A percentile compares a stretch with the other conserved stretches of the same genome.
phyloP scores from a whole-genome alignment of 768 basidiomycete genomes.

The Termitomyces sp. region DNA sequence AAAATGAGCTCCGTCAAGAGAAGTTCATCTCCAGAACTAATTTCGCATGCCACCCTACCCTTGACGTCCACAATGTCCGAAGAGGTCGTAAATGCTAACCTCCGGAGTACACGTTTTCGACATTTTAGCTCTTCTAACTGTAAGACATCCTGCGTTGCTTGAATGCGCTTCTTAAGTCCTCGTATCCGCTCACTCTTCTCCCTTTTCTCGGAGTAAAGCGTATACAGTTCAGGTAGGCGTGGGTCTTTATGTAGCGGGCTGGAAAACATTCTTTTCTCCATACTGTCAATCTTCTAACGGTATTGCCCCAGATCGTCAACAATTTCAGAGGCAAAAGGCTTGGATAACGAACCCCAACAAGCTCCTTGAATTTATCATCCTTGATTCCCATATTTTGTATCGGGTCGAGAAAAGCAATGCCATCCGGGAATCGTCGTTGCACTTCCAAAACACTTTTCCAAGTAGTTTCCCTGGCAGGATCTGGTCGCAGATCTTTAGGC shows the following conservation, averaged over 20 bases:
- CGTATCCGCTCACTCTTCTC: constrained; percentile 65
- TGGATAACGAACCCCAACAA: constrained; percentile 60
- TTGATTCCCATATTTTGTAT: constrained; percentile 94
- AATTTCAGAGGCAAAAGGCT: background rate
- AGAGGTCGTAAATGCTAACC: constrained; percentile 83
- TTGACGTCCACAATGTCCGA: constrained; percentile 97
- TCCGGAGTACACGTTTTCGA: constrained; percentile 88
- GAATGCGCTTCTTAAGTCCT: constrained; percentile 78
- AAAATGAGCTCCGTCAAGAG: constrained; percentile 96
- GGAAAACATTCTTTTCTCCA: constrained; percentile 82
- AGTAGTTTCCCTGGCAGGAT: constrained; percentile 69
- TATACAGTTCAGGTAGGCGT: constrained; percentile 75
- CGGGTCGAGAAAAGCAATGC: constrained; percentile 84
- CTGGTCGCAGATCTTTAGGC: constrained; percentile 83
- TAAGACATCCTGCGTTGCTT: constrained; percentile 85
- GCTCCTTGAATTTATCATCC: constrained; percentile 85
- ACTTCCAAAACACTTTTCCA: constrained; percentile 93
- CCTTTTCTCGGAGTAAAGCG: constrained; percentile 73
- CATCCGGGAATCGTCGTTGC: constrained; percentile 85
- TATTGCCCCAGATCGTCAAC: background rate
- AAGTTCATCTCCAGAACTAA: constrained; percentile 94
- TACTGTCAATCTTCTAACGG: constrained; percentile 78
- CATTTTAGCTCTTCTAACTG: constrained; percentile 96
- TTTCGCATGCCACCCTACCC: constrained; percentile 97
- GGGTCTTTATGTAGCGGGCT: constrained; percentile 78